A percentile compares a stretch with the other conserved stretches of the same genome.
phyloP scores from a whole-genome alignment of 2,329 filamentous ascomycete genomes.

The Exophiala bonariae region DNA sequence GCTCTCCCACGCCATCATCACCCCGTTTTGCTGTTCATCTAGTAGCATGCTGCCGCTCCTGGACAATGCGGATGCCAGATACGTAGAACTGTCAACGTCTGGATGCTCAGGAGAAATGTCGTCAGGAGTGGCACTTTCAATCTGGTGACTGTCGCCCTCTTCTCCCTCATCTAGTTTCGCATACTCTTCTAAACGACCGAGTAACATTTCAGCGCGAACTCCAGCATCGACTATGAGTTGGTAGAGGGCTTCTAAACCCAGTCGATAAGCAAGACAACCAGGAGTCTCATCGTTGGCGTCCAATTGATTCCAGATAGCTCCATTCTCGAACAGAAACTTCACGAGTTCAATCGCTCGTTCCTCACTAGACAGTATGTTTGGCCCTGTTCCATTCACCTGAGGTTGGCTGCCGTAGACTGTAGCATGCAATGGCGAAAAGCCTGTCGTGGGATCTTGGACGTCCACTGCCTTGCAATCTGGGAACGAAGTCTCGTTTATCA shows the following conservation, averaged over 20 bases:
- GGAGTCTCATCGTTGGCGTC: constrained; percentile 86
- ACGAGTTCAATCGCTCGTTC: constrained; percentile 56
- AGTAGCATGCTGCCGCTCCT: constrained; percentile 68
- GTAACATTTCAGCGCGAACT: constrained; percentile 82
- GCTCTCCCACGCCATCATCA: constrained; percentile 94
- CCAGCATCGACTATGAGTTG: constrained; percentile 84
- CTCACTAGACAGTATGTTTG: constrained; percentile 35
- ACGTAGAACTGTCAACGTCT: constrained; percentile 37
- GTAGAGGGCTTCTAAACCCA: constrained; percentile 73
- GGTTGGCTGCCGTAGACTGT: constrained; percentile 74
- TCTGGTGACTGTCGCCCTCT: constrained; percentile 33
- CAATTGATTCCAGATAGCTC: constrained; percentile 97
- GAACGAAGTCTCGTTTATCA: constrained; percentile 25
- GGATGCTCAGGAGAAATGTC: constrained; percentile 25
- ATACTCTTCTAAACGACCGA: constrained; percentile 80
- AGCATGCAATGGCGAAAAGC: constrained; percentile 84
- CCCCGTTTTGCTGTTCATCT: constrained; percentile 74
- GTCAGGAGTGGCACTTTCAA: constrained; percentile 27
- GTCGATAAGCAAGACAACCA: constrained; percentile 73
- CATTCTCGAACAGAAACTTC: constrained; percentile 75
- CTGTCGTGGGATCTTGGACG: constrained; percentile 79
- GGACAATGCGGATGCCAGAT: constrained; percentile 66
- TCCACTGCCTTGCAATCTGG: constrained; percentile 60
- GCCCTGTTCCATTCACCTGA: constrained; percentile 20
- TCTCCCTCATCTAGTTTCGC: constrained; percentile 59